Evolutionary conservation across 2,329 filamentous ascomycete genomes (phyloP), one percentile per base, ranked within the genome.

Genomic region (Stylonectria norvegica): DNA sequence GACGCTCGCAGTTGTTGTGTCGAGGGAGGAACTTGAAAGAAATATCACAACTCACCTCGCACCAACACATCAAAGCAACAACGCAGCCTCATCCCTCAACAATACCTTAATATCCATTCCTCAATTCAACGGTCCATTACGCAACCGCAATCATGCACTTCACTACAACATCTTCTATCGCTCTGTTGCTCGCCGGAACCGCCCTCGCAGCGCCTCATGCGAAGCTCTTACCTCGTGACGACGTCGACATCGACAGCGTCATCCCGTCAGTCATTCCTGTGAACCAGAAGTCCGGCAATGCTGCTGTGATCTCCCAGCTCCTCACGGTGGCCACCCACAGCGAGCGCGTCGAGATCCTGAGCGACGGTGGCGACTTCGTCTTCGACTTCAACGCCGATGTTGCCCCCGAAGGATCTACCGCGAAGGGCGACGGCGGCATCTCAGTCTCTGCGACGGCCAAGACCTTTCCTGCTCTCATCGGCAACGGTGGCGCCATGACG

Each of bases 401-500:
- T 10, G 38, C 45, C 7, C 40, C 53, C 1, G 25, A 34, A 6
- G 28, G 37, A 7, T 43, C 49, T 7, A 45, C 50, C 30, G 28
- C 53, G 9, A 33, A 34, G 15, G 60, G 60, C 15, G 58, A 57
- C 16, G 71, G 70, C 9, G 71, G 71, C 16, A 38, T 51, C 20
- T 52, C 59, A 25, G 43, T 69, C 20, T 58, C 65, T 5, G 69
- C 72, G 25, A 69, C 69, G 35, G 59, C 71, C 37, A 65, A 67
- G 47, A 71, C 69, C 18, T 73, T 75, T 58, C 73, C 72, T 0
- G 69, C 71, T n/a, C 65, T 77, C 14, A 66, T 73, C 39, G 68
- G 69, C 42, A 72, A 68, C 19, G 68, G 67, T 18, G 63, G 65
- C 14, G 63, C 64, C 42, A 72, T 72, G 63, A 69, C 70, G 2